Evolutionary conservation across 2,329 filamentous ascomycete species (phyloP), one percentile per base, ranked within the genome.

Genomic region (Fusarium devonianum): DNA sequence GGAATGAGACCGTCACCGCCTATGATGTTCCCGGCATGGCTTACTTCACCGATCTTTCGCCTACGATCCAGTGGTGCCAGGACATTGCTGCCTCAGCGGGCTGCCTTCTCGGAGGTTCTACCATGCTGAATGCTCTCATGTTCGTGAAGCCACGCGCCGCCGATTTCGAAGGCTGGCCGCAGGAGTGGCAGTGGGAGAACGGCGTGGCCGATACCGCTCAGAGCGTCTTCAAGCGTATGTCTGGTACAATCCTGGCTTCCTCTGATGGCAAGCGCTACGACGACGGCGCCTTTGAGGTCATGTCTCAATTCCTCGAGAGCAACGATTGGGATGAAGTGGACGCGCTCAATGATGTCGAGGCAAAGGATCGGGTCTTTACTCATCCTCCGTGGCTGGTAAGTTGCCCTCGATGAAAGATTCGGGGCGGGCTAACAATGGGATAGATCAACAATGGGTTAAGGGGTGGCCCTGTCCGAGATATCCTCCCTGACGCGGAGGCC

Each of bases 21-120:
- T 88, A 89, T 63, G 86, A 89, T 63, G 80, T 89, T 2, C 86
- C 86, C 1, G 86, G 85, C 53, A 79, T 89, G 49, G 87, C 84
- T 69, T 89, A 88, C 67, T 76, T 87, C 70, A 88, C 89, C 60
- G 87, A 84, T 11, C 83, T 70, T 74, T 18, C 78, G 85, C 66
- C 56, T 5, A 60, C 59, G 3, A 55, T 56, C 10, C 49, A 64
- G 23, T 64, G 60, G 53, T 65, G 62, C 23, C 52, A 18, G 10
- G 62, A 65, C 11, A 56, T 53, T 16, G 49, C 52, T 12, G 53
- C 42, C 12, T 49, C 53, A 0, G 62, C 85, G 4, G 87, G 85
- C 9, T 89, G 87, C 56, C 76, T 89, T 37, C 78, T 89, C 30
- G 86, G 87, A 47, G 83, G 84, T 10, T 80, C 82, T 22, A 83